phyloP scores from a whole-genome alignment of 495 filamentous ascomycete genomes.

The Neurospora cerealis region DNA sequence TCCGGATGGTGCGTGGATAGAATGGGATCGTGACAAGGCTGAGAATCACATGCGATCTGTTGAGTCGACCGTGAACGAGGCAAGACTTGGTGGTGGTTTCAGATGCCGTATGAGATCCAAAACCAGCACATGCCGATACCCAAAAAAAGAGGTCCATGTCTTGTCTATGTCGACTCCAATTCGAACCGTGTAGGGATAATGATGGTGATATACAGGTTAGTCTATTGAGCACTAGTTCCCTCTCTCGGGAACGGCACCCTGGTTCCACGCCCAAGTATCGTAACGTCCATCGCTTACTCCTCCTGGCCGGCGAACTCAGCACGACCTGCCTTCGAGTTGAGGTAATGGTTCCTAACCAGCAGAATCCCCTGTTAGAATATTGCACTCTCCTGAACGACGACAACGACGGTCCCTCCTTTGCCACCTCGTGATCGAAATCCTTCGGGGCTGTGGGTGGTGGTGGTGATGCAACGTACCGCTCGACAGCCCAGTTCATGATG shows the following conservation, averaged over 20 bases:
- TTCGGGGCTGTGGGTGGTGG: neutral
- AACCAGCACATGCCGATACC: neutral
- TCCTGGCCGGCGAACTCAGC: constrained; percentile 40
- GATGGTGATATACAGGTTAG: constrained; percentile 22
- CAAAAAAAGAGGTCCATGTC: neutral
- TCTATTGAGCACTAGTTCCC: constrained; percentile 20
- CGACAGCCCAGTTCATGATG: constrained; percentile 75
- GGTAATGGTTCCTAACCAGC: constrained; percentile 66
- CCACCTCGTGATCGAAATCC: neutral
- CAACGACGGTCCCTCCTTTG: neutral
- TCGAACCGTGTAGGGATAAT: neutral
- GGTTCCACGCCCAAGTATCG: neutral
- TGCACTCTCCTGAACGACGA: neutral
- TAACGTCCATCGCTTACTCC: constrained; percentile 24
- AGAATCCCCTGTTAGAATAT: constrained; percentile 8
- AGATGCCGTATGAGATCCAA: neutral
- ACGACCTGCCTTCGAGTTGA: constrained; percentile 85
- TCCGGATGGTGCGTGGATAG: neutral
- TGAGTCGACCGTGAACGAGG: neutral
- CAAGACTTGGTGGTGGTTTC: neutral
- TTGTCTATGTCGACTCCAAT: neutral
- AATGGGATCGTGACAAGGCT: neutral
- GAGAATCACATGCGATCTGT: neutral
- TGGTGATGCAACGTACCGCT: constrained; percentile 49
- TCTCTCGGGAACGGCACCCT: neutral